These are phyloP conservation scores for Amanita rimosa DNA, from an alignment of 768 basidiomycete species.

Conservation along the genomic window DNA sequence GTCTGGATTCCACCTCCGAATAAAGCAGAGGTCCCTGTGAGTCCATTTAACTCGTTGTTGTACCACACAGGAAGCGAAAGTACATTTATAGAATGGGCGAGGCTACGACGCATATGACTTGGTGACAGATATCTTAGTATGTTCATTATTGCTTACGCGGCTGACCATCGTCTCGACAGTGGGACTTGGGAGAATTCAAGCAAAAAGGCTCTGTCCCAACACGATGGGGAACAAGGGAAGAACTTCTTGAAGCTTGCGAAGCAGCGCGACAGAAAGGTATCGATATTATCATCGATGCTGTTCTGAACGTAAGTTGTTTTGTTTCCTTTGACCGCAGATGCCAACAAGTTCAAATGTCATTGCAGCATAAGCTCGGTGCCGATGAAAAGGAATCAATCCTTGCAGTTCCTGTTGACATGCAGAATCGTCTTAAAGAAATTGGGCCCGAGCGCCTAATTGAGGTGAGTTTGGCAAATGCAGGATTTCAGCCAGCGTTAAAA, in stretches of 20 bases:
- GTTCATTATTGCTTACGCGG: neutral
- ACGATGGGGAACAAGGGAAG: constrained; percentile 81
- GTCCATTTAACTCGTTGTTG: constrained; percentile 7
- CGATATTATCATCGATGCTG: constrained; percentile 75
- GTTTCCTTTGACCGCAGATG: neutral
- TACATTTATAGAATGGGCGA: constrained; percentile 40
- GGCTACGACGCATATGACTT: constrained; percentile 86
- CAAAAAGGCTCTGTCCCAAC: constrained; percentile 65
- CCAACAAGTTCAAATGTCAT: constrained; percentile 6
- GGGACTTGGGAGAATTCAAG: constrained; percentile 81
- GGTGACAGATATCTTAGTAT: constrained; percentile 24
- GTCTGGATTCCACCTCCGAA: constrained; percentile 79
- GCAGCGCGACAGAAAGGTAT: constrained; percentile 60
- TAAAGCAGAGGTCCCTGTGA: constrained; percentile 58
- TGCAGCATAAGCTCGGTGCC: constrained; percentile 75
- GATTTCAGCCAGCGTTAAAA: neutral
- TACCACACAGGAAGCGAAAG: neutral
- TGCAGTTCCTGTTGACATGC: constrained; percentile 59
- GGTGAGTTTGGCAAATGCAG: constrained; percentile 23
- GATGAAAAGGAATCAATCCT: constrained; percentile 61
- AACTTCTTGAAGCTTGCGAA: constrained; percentile 59
- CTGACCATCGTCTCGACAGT: constrained; percentile 30
- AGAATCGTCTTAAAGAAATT: constrained; percentile 52
- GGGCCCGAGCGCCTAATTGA: constrained; percentile 56
- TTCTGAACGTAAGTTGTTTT: constrained; percentile 66